These are phyloP conservation scores for Hypericum perforatum DNA, from an alignment of 345 rosid species.

Conservation along the genomic window DNA sequence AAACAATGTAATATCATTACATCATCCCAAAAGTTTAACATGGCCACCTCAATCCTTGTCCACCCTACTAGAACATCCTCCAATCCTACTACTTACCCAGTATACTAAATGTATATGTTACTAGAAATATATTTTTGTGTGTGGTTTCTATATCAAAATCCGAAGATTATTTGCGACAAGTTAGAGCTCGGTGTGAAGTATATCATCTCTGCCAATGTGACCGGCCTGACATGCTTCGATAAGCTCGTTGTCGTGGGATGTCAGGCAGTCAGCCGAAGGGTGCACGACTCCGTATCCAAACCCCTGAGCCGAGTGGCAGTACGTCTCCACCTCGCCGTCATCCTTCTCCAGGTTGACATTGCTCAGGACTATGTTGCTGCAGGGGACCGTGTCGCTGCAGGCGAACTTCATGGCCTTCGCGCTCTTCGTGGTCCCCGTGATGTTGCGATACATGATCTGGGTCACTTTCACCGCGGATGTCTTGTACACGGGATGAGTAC, in stretches of 20 bases:
- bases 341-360: constrained; percentile 64
- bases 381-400: constrained; percentile 87
- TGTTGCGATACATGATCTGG: constrained; percentile 79
- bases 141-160: neutral
- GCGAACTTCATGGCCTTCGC: constrained; percentile 73
- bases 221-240: neutral
- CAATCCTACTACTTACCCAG: no score
- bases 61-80: no score
- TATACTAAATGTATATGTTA: no score
- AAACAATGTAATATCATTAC: no score
- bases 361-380: constrained; percentile 66
- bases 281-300: constrained; percentile 64
- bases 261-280: constrained; percentile 88
- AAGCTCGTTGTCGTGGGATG: constrained; percentile 46
- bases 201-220: constrained; percentile 12
- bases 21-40: no score
- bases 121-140: neutral
- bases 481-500: constrained; percentile 22
- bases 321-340: constrained; percentile 73
- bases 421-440: constrained; percentile 71
- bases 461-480: constrained; percentile 76
- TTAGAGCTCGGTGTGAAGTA: constrained; percentile 59
- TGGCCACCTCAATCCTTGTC: no score
- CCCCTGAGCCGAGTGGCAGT: constrained; percentile 87
- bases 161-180: neutral